Percentiles rank a stretch among this genome's conserved stretches.
Conservation (phyloP, 2,329 filamentous ascomycete genomes). For the Cercospora sojina region DNA sequence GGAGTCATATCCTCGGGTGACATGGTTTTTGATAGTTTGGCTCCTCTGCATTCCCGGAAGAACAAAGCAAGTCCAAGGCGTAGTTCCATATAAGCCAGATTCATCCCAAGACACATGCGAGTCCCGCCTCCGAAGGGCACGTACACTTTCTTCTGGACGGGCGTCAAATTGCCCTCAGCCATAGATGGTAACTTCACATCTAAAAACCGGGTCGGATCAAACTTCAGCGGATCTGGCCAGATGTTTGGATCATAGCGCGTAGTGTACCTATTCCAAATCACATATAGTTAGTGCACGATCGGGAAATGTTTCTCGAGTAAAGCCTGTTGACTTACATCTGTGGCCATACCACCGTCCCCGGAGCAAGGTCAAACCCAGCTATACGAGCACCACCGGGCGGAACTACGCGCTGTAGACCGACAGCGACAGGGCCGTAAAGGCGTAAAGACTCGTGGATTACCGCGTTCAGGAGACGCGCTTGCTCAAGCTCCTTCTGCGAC, state of each 20-base stretch:
- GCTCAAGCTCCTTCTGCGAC: constrained; percentile 34
- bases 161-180: constrained; percentile 20
- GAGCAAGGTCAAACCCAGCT: constrained; percentile 22
- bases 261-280: constrained; percentile 18
- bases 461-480: constrained; percentile 38
- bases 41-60: constrained; percentile 27
- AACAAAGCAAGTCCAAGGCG: constrained; percentile 26
- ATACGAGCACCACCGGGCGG: constrained; percentile 37
- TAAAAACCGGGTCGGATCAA: constrained; percentile 21
- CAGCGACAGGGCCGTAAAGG: constrained; percentile 39
- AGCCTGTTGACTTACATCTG: constrained; percentile 18
- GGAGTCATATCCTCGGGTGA: constrained; percentile 24
- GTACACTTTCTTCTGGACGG: constrained; percentile 25
- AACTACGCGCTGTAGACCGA: constrained; percentile 40
- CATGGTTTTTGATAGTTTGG: constrained; percentile 21
- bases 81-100: constrained; percentile 26
- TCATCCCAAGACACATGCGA: constrained; percentile 25
- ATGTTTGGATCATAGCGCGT: constrained; percentile 23
- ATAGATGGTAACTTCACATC: constrained; percentile 24
- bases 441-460: constrained; percentile 45
- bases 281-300: neutral
- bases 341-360: constrained; percentile 23
- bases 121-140: constrained; percentile 25
- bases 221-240: constrained; percentile 21
- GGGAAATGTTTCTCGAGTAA: neutral